A percentile compares a stretch with the other conserved stretches of the same genome.
Evolutionary conservation across 1,139 yeast species (phyloP).

Genomic region (Suhomyces ambrosiae): DNA sequence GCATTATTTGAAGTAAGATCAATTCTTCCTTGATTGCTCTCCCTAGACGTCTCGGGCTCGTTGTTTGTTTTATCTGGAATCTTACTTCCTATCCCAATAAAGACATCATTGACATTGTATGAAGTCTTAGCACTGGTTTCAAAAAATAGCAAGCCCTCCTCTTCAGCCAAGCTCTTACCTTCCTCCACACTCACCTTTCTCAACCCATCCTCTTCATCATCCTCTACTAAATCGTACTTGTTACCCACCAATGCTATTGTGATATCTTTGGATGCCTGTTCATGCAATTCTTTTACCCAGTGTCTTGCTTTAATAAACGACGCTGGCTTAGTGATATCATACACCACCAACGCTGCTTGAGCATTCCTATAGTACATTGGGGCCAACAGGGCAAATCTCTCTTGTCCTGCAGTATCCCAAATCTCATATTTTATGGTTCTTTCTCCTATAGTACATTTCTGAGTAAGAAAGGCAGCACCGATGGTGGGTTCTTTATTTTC

Average conservation of each 20-base stretch:
- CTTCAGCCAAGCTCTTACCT: conserved; percentile 72
- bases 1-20: conserved; percentile 18
- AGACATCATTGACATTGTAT: conserved; percentile 75
- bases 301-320: conserved; percentile 97
- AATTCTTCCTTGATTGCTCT: conserved; percentile 18
- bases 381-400: conserved; percentile 92
- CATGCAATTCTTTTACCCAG: conserved; percentile 96
- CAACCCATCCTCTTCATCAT: conserved; percentile 34
- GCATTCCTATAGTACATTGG: conserved; percentile 99
- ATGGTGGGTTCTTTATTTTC: conserved; percentile 97
- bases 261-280: conserved; percentile 89
- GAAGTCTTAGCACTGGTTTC: conserved; percentile 97
- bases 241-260: conserved; percentile 94
- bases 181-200: conserved; percentile 88
- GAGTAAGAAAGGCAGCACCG: conserved; percentile 97
- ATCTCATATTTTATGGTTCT: conserved; percentile 93
- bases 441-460: conserved; percentile 88
- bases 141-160: conserved; percentile 76
- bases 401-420: conserved; percentile 99
- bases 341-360: conserved; percentile 96
- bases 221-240: conserved; percentile 70
- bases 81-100: conserved; percentile 80
- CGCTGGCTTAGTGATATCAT: conserved; percentile 96
- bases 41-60: conserved; percentile 7
- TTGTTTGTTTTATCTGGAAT: conserved; percentile 49